A percentile compares a stretch with the other conserved stretches of the same genome.
Conservation (phyloP, 106 monocot genomes). For the Dendrobium huoshanense region DNA sequence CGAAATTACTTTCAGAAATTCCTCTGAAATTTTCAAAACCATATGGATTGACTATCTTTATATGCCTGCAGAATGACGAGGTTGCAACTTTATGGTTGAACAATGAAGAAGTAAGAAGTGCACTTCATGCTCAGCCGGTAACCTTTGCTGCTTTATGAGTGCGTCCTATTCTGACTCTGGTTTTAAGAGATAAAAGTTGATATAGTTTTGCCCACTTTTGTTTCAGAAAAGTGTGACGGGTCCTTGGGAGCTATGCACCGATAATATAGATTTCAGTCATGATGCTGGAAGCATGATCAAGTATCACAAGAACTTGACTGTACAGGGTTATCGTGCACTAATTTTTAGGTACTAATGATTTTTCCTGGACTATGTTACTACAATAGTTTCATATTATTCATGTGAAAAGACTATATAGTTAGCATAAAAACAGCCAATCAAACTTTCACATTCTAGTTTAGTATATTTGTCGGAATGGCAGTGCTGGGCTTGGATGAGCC, state of each 20-base stretch:
- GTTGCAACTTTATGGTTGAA: conserved; percentile 81
- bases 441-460: too few species aligned
- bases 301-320: conserved; percentile 76
- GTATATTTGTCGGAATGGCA: too few species aligned
- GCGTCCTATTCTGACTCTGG: too few species aligned
- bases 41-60: neutral
- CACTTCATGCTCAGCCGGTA: conserved; percentile 89
- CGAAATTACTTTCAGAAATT: too few species aligned
- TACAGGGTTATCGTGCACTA: conserved; percentile 60
- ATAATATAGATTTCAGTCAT: conserved; percentile 42
- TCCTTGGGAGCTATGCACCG: conserved; percentile 55
- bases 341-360: conserved; percentile 55
- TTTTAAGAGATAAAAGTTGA: neutral
- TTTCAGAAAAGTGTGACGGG: conserved; percentile 30
- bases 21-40: too few species aligned
- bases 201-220: neutral
- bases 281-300: conserved; percentile 93
- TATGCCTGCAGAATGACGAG: conserved; percentile 43
- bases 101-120: conserved; percentile 60
- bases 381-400: too few species aligned
- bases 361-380: neutral
- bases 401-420: too few species aligned
- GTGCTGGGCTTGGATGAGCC: too few species aligned
- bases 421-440: too few species aligned
- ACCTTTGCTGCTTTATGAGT: neutral